Percentiles rank a stretch among this genome's conserved stretches.
Evolutionary conservation across 2,329 filamentous ascomycete genomes (phyloP).

Genomic region (Cytospora schulzeri): DNA sequence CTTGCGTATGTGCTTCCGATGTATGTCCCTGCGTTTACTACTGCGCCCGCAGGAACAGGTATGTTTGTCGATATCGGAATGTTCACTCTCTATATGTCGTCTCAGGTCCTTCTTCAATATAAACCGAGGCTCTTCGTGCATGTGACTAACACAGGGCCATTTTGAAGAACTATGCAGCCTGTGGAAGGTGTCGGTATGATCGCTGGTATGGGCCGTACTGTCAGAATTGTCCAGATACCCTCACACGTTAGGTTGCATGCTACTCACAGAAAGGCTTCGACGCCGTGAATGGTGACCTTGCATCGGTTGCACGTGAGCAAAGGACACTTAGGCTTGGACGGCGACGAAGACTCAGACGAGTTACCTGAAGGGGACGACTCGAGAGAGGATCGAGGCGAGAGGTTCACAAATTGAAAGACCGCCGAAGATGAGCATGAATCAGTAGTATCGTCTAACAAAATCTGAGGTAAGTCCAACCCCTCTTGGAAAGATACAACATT

Average conservation of each 20-base stretch:
- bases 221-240: background rate
- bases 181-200: background rate
- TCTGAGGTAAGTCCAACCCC: background rate
- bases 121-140: background rate
- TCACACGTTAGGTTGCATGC: background rate
- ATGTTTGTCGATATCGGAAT: background rate
- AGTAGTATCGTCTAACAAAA: background rate
- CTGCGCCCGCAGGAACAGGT: background rate
- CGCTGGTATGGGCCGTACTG: background rate
- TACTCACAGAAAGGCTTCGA: background rate
- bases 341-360: background rate
- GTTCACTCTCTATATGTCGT: background rate
- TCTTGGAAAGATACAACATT: background rate
- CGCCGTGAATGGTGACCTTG: background rate
- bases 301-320: background rate
- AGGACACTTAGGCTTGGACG: background rate
- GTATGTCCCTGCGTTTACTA: background rate
- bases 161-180: no score
- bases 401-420: background rate
- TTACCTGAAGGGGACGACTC: background rate
- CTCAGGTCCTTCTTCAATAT: background rate
- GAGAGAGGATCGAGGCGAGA: background rate
- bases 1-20: background rate
- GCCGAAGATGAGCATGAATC: background rate
- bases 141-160: slow-evolving; percentile 1